Conservation (phyloP, 164 flowering plant species). For the Vitis amurensis region DNA sequence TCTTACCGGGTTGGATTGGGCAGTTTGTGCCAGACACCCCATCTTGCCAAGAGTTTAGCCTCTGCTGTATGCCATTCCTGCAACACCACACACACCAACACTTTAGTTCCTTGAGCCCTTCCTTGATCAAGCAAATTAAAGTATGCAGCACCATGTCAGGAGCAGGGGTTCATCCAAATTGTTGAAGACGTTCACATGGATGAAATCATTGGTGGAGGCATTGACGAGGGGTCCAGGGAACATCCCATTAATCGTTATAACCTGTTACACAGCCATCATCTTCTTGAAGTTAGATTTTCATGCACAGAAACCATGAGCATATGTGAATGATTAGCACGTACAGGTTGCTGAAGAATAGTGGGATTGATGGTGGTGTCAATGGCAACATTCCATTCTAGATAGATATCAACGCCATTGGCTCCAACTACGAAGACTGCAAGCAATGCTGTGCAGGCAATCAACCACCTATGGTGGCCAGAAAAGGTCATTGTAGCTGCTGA, state of each 20-base stretch:
- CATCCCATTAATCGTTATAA: slow-evolving; percentile 66
- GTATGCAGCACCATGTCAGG: slow-evolving; percentile 52
- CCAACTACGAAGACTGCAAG: slow-evolving; percentile 15
- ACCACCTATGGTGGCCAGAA: slow-evolving; percentile 3
- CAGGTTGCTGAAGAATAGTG: slow-evolving; percentile 33
- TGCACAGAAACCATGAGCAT: not conserved
- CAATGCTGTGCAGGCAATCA: slow-evolving; percentile 1
- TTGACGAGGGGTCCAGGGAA: slow-evolving; percentile 77
- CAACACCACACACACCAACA: not conserved
- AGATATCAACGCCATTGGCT: slow-evolving; percentile 40
- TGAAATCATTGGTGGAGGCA: slow-evolving; percentile 54
- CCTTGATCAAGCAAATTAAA: not conserved
- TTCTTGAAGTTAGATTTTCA: not conserved
- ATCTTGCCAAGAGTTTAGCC: slow-evolving; percentile 82
- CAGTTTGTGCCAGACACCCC: slow-evolving; percentile 81
- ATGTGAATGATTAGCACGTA: slow-evolving; percentile 6
- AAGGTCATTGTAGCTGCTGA: not conserved
- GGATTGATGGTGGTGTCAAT: slow-evolving; percentile 30
- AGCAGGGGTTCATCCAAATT: slow-evolving; percentile 62
- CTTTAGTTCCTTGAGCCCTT: too few relatives aligned
- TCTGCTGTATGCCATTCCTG: slow-evolving; percentile 79
- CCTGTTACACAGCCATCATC: slow-evolving; percentile 30
- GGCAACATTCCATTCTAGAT: slow-evolving; percentile 56
- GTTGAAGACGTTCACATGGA: slow-evolving; percentile 62
- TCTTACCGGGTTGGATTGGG: slow-evolving; percentile 60